Conservation (phyloP, 2,329 filamentous ascomycete species). For the Colletotrichum siamense region DNA sequence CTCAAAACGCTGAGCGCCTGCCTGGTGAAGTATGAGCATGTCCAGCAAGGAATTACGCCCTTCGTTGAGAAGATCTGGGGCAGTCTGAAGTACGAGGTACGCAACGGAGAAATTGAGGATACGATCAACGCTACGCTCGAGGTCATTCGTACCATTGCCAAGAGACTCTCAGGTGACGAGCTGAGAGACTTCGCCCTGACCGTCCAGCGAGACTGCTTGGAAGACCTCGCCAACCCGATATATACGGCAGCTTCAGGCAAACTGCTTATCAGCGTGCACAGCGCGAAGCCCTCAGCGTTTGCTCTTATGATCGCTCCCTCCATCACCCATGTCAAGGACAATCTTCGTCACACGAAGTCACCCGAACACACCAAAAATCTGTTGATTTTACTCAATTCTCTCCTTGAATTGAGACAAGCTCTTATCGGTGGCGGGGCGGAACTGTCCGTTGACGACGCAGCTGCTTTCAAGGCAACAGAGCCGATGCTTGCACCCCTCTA, state of each 20-base stretch:
- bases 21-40: constrained; percentile 52
- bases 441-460: constrained; percentile 39
- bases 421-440: constrained; percentile 34
- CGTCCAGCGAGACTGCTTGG: constrained; percentile 58
- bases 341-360: constrained; percentile 56
- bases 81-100: constrained; percentile 68
- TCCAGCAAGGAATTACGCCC: constrained; percentile 52
- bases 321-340: constrained; percentile 55
- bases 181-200: constrained; percentile 52
- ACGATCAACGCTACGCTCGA: constrained; percentile 61
- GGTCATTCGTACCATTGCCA: constrained; percentile 56
- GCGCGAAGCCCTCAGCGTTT: constrained; percentile 54
- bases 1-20: constrained; percentile 61
- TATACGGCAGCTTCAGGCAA: constrained; percentile 59
- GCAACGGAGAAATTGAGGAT: constrained; percentile 65
- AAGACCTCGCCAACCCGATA: constrained; percentile 57
- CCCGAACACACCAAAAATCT: constrained; percentile 57
- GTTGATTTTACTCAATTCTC: constrained; percentile 54
- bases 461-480: constrained; percentile 41
- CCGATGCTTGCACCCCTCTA: constrained; percentile 46
- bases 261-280: constrained; percentile 56
- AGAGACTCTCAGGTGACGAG: constrained; percentile 47
- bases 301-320: constrained; percentile 50
- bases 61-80: constrained; percentile 59
- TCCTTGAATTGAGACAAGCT: constrained; percentile 52